phyloP scores from a whole-genome alignment of 1,139 yeast species.

The Geotrichum candidum region DNA sequence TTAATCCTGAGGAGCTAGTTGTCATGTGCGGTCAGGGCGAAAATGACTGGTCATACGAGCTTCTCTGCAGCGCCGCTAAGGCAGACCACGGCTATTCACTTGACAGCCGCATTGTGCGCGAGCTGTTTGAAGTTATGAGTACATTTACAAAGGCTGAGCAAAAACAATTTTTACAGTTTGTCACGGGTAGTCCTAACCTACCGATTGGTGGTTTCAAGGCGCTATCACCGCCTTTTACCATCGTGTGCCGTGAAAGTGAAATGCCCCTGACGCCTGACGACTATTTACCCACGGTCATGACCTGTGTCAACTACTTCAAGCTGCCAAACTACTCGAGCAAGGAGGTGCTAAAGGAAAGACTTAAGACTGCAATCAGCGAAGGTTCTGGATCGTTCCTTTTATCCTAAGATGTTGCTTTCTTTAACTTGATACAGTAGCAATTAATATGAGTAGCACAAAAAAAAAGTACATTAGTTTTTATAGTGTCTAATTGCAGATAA shows the following conservation, averaged over 20 bases:
- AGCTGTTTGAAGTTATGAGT: constrained; percentile 55
- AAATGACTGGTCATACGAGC: constrained; percentile 75
- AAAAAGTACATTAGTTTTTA: too few relatives aligned
- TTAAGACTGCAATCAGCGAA: constrained; percentile 69
- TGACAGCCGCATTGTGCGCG: constrained; percentile 59
- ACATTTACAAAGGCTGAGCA: constrained; percentile 51
- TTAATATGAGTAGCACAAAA: background rate
- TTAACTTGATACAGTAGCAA: background rate
- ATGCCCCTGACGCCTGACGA: constrained; percentile 58
- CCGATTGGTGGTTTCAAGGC: constrained; percentile 94
- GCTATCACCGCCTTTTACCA: constrained; percentile 76
- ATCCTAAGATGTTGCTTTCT: constrained; percentile 40
- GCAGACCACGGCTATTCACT: constrained; percentile 89
- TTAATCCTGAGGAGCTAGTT: constrained; percentile 67
- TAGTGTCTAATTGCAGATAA: too few relatives aligned
- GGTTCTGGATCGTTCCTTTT: constrained; percentile 87
- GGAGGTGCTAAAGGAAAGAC: constrained; percentile 51
- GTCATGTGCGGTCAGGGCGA: constrained; percentile 65
- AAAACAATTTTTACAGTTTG: constrained; percentile 72
- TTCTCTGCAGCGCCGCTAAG: constrained; percentile 54
- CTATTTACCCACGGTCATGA: constrained; percentile 94
- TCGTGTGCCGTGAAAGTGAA: constrained; percentile 74
- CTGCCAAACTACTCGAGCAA: constrained; percentile 72
- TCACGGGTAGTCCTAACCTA: constrained; percentile 88
- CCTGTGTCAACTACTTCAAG: constrained; percentile 92